Evolutionary conservation across 2,329 filamentous ascomycete species (phyloP).

Genomic region (Atkinsonella texensis): DNA sequence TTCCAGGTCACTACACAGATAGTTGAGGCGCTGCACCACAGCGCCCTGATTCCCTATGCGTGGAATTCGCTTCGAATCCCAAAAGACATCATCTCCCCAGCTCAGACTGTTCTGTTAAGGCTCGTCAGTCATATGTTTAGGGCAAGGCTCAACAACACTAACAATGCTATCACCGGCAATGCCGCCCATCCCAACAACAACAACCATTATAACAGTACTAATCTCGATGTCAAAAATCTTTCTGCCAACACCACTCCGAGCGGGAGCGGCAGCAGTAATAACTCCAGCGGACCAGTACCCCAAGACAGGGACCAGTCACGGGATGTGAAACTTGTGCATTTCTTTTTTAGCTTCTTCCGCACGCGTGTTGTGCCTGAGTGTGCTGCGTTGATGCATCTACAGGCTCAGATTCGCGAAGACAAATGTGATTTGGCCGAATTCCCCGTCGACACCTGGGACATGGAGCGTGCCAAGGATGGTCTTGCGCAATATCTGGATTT

Average conservation of each 20-base stretch:
- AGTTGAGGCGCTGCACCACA: constrained; percentile 82
- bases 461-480: constrained; percentile 92
- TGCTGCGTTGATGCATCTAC: constrained; percentile 84
- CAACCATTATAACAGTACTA: constrained; percentile 8
- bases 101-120: constrained; percentile 85
- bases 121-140: constrained; percentile 85
- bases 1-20: constrained; percentile 97
- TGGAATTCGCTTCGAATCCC: constrained; percentile 86
- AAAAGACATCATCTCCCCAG: constrained; percentile 92
- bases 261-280: constrained; percentile 19
- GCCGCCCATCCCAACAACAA: constrained; percentile 26
- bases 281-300: constrained; percentile 22
- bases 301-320: constrained; percentile 37
- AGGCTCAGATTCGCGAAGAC: constrained; percentile 75
- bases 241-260: not conserved
- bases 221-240: not conserved
- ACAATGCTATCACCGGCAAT: not conserved
- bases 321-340: constrained; percentile 61
- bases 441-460: constrained; percentile 90
- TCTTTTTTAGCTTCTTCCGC: constrained; percentile 85
- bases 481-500: constrained; percentile 92
- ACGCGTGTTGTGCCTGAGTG: constrained; percentile 89
- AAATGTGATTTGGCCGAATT: constrained; percentile 73
- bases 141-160: constrained; percentile 27
- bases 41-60: constrained; percentile 78